Evolutionary conservation across 176 grass and related monocot species (phyloP).

Genomic region (Carex cristatella): DNA sequence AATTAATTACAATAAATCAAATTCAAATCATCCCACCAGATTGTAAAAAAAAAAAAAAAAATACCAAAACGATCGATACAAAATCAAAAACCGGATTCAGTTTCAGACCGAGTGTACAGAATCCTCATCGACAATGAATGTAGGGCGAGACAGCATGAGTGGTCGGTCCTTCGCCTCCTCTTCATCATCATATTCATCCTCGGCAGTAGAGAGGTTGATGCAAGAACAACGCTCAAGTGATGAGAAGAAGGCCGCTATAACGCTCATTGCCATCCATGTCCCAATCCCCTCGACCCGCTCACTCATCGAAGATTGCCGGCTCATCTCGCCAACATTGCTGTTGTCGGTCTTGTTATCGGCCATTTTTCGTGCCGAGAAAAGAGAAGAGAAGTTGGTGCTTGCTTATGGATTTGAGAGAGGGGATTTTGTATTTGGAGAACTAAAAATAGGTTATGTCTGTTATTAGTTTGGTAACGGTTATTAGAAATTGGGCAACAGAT

Average conservation of each 20-base stretch:
- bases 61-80: constrained; percentile 32
- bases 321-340: not conserved
- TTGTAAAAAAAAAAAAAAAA: not conserved
- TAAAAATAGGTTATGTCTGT: constrained; percentile 13
- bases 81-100: constrained; percentile 35
- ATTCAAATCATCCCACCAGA: not conserved
- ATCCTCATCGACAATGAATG: not conserved
- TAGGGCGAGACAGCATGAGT: constrained; percentile 51
- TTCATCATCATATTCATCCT: constrained; percentile 70
- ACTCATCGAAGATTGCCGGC: constrained; percentile 2
- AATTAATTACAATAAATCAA: not conserved
- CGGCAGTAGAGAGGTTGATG: constrained; percentile 72
- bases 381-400: not conserved
- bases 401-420: not conserved
- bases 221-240: constrained; percentile 73
- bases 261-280: constrained; percentile 50
- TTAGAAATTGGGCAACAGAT: not conserved
- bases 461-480: not conserved
- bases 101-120: constrained; percentile 14
- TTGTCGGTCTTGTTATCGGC: not conserved
- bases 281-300: constrained; percentile 45
- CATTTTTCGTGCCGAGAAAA: not conserved
- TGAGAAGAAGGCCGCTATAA: constrained; percentile 63
- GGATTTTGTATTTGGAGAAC: not conserved
- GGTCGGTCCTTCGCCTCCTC: constrained; percentile 65